These are phyloP conservation scores for Steccherinum ochraceum DNA, from an alignment of 768 basidiomycete species.

Conservation along the genomic window DNA sequence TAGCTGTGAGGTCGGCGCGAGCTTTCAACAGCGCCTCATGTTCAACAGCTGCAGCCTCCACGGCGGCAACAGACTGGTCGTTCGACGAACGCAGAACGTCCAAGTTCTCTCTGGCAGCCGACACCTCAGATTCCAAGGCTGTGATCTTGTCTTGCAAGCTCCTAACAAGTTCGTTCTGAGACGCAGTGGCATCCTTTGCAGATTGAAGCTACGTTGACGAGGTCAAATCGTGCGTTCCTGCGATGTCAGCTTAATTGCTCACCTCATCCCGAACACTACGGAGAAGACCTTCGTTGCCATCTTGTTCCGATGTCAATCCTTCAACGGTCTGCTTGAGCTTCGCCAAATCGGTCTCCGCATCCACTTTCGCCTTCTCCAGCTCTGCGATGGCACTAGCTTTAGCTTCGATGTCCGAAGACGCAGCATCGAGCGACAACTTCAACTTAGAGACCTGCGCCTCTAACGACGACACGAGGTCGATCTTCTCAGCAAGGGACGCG, in stretches of 20 bases:
- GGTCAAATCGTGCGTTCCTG: neutral
- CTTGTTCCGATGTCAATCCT: conserved; percentile 23
- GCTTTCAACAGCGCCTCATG: conserved; percentile 60
- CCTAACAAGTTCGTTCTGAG: conserved; percentile 42
- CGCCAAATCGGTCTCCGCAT: conserved; percentile 42
- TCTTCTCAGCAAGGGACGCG: conserved; percentile 48
- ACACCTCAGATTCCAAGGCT: conserved; percentile 44
- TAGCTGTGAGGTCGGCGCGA: conserved; percentile 52
- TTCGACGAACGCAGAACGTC: conserved; percentile 42
- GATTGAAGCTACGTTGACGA: conserved; percentile 40
- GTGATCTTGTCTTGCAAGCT: conserved; percentile 45
- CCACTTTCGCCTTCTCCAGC: conserved; percentile 42
- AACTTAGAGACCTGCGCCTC: conserved; percentile 47
- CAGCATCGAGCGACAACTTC: conserved; percentile 41
- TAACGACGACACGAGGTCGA: conserved; percentile 41
- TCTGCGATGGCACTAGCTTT: conserved; percentile 38
- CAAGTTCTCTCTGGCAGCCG: conserved; percentile 45
- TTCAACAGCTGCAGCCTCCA: conserved; percentile 51
- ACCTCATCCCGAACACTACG: conserved; percentile 47
- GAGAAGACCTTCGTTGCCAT: conserved; percentile 28
- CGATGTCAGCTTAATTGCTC: conserved; percentile 10
- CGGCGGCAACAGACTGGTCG: conserved; percentile 35
- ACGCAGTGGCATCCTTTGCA: conserved; percentile 32
- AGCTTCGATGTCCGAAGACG: conserved; percentile 40
- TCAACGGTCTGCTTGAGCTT: conserved; percentile 36